Percentiles rank a stretch among this genome's conserved stretches.
These are phyloP conservation scores for Cyberlindnera petersonii DNA, from an alignment of 805 yeast species.

Conservation along the genomic window DNA sequence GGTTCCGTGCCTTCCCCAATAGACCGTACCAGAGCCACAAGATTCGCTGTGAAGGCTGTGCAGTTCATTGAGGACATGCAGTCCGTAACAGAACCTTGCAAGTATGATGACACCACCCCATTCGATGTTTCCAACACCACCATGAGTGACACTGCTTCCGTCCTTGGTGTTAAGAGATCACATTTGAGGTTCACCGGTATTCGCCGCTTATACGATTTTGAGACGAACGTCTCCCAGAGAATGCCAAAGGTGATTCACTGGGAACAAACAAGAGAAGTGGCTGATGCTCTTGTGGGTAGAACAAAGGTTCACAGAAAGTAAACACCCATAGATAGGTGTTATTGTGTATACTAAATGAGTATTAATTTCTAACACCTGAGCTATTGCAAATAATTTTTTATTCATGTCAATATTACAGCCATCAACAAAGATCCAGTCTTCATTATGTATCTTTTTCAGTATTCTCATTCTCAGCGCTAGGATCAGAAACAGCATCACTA, in stretches of 20 bases:
- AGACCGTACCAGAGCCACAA: constrained; percentile 85
- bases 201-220: constrained; percentile 76
- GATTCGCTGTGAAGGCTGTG: constrained; percentile 86
- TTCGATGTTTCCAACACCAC: constrained; percentile 36
- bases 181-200: constrained; percentile 73
- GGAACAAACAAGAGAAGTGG: constrained; percentile 68
- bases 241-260: constrained; percentile 89
- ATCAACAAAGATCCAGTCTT: too few relatives aligned
- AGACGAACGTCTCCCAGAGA: constrained; percentile 75
- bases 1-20: constrained; percentile 94
- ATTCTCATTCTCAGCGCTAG: not conserved
- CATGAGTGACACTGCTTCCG: constrained; percentile 60
- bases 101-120: constrained; percentile 43
- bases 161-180: constrained; percentile 77
- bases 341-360: too few relatives aligned
- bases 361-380: too few relatives aligned
- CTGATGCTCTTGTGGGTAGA: constrained; percentile 83
- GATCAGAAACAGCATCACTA: too few relatives aligned
- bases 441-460: not conserved
- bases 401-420: too few relatives aligned
- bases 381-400: too few relatives aligned
- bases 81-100: constrained; percentile 43
- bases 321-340: too few relatives aligned
- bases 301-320: constrained; percentile 20
- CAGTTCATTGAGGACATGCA: constrained; percentile 72